A percentile compares a stretch with the other conserved stretches of the same genome.
These are phyloP conservation scores for Pseudogymnoascus sp. DNA, from an alignment of 2,329 filamentous ascomycete genomes.

Conservation along the genomic window DNA sequence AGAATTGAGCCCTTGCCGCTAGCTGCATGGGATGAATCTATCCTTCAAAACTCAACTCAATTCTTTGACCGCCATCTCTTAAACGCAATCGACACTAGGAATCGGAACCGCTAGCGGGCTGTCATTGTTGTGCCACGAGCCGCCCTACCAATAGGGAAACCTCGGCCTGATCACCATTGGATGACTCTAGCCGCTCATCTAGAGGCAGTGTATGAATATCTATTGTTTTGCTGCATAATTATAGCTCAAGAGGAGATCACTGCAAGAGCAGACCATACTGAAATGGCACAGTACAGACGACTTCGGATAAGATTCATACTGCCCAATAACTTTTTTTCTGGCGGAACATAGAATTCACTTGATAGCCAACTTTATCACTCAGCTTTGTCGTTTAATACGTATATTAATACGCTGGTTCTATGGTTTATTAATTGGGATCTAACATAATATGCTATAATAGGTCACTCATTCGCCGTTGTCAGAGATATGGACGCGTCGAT, in stretches of 20 bases:
- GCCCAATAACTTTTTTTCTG: neutral
- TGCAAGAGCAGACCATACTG: neutral
- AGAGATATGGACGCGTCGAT: constrained; percentile 2
- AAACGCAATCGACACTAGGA: neutral
- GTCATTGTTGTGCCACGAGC: too few species aligned
- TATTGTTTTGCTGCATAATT: neutral
- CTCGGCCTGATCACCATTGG: too few species aligned
- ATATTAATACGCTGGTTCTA: neutral
- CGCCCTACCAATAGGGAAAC: too few species aligned
- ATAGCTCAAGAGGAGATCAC: neutral
- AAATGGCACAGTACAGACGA: neutral
- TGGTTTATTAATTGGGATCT: neutral
- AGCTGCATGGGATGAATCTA: neutral
- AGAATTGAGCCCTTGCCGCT: too few species aligned
- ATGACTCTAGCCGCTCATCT: neutral
- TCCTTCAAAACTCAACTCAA: neutral
- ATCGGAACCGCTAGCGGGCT: neutral
- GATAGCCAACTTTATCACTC: neutral
- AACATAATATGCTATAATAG: neutral
- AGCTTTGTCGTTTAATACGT: neutral
- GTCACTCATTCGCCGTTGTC: neutral
- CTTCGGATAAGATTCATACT: neutral
- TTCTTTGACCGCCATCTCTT: neutral
- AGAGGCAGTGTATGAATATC: neutral
- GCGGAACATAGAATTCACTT: neutral